Percentiles rank a stretch among this genome's conserved stretches.
Conservation (phyloP, 257 asterid species). For the Penstemon newberryi region DNA sequence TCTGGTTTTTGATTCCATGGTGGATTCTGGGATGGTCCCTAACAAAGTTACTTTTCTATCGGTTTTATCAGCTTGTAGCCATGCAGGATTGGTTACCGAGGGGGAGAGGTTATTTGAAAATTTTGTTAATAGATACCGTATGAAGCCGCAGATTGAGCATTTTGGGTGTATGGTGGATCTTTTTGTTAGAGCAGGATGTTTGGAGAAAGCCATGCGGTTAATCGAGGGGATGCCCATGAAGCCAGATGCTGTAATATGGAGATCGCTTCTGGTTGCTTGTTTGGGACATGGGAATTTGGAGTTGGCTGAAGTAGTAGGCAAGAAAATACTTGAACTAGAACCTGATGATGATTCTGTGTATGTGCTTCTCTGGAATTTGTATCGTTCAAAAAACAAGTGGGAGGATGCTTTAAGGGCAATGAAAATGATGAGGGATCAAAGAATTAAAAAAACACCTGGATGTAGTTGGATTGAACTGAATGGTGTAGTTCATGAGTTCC, state of each 20-base stretch:
- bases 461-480: constrained; percentile 87
- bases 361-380: constrained; percentile 58
- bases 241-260: constrained; percentile 81
- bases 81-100: constrained; percentile 65
- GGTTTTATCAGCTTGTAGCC: constrained; percentile 72
- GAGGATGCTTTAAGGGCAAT: constrained; percentile 52
- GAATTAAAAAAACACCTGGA: constrained; percentile 79
- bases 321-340: constrained; percentile 56
- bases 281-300: constrained; percentile 45
- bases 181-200: constrained; percentile 62
- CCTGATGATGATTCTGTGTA: constrained; percentile 69
- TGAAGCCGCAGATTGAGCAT: constrained; percentile 58
- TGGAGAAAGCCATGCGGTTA: constrained; percentile 52
- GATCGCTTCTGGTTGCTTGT: constrained; percentile 63
- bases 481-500: constrained; percentile 73
- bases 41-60: constrained; percentile 71
- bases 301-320: constrained; percentile 64
- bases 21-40: constrained; percentile 52
- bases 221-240: constrained; percentile 62
- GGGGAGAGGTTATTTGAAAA: constrained; percentile 59
- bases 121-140: constrained; percentile 26
- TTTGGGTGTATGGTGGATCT: constrained; percentile 82
- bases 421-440: constrained; percentile 66
- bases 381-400: constrained; percentile 55
- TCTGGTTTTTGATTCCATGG: constrained; percentile 55